Base-by-base conservation (phyloP, 2,329 filamentous ascomycete genomes). In the Ambrosiella xylebori region DNA sequence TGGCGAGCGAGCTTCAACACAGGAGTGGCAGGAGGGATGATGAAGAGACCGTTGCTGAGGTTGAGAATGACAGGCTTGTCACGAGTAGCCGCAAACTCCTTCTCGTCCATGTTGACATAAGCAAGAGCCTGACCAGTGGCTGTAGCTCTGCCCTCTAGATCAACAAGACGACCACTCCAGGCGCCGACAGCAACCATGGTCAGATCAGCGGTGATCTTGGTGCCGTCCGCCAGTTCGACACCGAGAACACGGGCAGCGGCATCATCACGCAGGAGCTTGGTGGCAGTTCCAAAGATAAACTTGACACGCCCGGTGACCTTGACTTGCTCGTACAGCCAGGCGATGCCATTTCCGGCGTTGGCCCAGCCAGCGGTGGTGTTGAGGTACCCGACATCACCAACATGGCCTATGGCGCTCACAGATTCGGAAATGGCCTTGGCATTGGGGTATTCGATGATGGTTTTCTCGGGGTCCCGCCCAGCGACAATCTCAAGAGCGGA, bases 171-270 rank as follows among this genome's bases (percentile, higher is more conserved):
- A 1, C 83, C 79, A 1, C 86, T 88, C 90, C 91, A 97, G 3
- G 91, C 89, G 13, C 91, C 91, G 0, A 89, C 82, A 0, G 91
- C 89, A 1, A 95, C 76, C 58, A 96, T 74, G 39, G 86, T 83
- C 7, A 95, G 74, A 60, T 88, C 85, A 1, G 85, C 86, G 3
- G 70, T 71, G 6, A 88, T 62, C 8, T 66, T 71, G 6, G 68
- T 68, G 1, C 74, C 76, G 61, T 78, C 70, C 1, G 65, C 64
- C 9, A 86, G 69, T n/a, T 70, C 70, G 4, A 77, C 82, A 12
- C 82, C 83, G 0, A 71, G 71, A 61, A 59, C 49, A 50, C 65
- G 67, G 39, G 67, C 67, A n/a, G 66, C 68, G 47, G 68, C 67
- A 12, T 66, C 68, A 17, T 70, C 66, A 19, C 67, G 70, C 50